These are phyloP conservation scores for Plicaturopsis crispa DNA, from an alignment of 768 basidiomycete species.

Conservation along the genomic window DNA sequence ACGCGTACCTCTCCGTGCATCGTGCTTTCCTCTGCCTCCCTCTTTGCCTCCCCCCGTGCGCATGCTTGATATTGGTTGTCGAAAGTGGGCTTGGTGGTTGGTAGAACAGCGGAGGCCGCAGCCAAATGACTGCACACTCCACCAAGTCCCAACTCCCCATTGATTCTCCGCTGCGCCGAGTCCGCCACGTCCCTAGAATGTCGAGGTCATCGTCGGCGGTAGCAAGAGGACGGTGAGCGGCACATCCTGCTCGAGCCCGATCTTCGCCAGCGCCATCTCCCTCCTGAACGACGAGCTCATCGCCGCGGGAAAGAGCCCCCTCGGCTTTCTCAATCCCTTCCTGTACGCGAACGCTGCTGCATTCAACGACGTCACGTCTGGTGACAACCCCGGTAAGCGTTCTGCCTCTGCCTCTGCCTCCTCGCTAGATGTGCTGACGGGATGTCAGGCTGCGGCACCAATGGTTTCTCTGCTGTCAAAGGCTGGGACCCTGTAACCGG, in stretches of 20 bases:
- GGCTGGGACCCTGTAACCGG: conserved; percentile 28
- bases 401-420: no score
- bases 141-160: no score
- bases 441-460: conserved; percentile 21
- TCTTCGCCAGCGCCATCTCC: conserved; percentile 23
- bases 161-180: no score
- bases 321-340: conserved; percentile 30
- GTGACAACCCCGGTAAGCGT: conserved; percentile 13
- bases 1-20: no score
- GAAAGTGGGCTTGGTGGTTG: no score
- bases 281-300: conserved; percentile 25
- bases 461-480: conserved; percentile 14
- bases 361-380: conserved; percentile 25
- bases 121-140: no score
- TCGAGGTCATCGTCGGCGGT: conserved; percentile 16
- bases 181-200: conserved; percentile 23
- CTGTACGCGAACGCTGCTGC: conserved; percentile 19
- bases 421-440: no score
- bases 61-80: no score
- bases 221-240: no score
- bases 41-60: no score
- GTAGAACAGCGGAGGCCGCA: no score
- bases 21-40: no score
- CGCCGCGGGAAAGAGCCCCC: conserved; percentile 15
- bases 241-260: conserved; percentile 25